Evolutionary conservation across 148 eudicot genomes (phyloP).

Genomic region (Pouteria glomerata): DNA sequence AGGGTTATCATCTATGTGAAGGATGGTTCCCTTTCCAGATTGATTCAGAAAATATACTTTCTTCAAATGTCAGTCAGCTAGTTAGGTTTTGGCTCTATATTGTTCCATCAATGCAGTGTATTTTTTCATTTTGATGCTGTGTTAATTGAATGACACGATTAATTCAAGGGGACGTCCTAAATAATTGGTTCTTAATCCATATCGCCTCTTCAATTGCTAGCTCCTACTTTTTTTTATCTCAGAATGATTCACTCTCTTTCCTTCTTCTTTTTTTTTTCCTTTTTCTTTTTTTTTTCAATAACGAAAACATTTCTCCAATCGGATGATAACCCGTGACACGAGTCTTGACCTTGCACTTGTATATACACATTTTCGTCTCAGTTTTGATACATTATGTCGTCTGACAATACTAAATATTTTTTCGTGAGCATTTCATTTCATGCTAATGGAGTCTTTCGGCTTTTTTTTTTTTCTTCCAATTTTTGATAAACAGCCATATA

Average conservation of each 20-base stretch:
- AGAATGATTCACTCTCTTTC: neutral
- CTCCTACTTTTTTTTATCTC: neutral
- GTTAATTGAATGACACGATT: neutral
- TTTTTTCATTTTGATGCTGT: neutral
- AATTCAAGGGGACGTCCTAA: neutral
- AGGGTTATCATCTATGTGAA: neutral
- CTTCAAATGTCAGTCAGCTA: neutral
- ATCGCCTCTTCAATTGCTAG: neutral
- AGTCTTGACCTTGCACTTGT: neutral
- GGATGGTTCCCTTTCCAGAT: neutral
- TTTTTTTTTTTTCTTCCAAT: neutral
- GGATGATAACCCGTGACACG: neutral
- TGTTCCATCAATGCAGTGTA: neutral
- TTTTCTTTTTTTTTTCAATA: neutral
- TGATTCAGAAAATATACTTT: neutral
- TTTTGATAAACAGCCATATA: neutral
- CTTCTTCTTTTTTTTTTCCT: too few relatives aligned
- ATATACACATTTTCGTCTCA: neutral
- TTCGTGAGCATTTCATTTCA: neutral
- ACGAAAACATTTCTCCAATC: neutral
- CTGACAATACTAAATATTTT: neutral
- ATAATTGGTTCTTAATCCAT: too few relatives aligned
- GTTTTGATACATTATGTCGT: neutral
- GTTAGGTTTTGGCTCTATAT: neutral
- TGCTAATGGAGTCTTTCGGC: neutral